Base-by-base conservation (phyloP, 1,139 yeast species). In the Geotrichum armillariae region DNA sequence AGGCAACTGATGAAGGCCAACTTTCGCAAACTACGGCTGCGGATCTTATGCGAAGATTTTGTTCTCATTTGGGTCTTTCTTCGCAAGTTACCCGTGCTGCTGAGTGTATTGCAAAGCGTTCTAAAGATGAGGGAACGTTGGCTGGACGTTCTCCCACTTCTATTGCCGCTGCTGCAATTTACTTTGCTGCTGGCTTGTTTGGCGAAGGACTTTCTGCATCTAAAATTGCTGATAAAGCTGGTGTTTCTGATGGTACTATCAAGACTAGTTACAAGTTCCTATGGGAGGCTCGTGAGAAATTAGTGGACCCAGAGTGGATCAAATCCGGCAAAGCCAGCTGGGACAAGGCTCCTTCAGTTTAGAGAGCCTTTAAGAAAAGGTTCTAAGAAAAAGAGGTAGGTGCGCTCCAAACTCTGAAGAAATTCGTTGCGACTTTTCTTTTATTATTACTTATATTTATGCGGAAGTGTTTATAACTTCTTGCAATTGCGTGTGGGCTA, bases 61-160 rank as follows among this genome's bases (percentile, higher is more conserved):
- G 99, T 71, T 90, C 98, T 17, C 95, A 91, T 64, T 76, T 93
- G 74, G 98, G 97, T 54, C 76, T 93, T 53, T 77, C 83, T 36
- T 82, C 90, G 52, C 91, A 83, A 67, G 84, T 91, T 44, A 86
- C 97, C 27, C 87, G 90, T 58, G 95, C 96, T 3, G 96, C 99
- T 2, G 98, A 93, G 67, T 80, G 85, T 62, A 89, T 93, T 60
- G 97, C 96, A 2, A 81, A 90, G 66, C 78, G 83, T 56, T 89
- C 95, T 62, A 88, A 89, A 63, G 96, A 87, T 53, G 85, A 85
- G 54, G 97, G 97, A 49, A 95, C 94, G 25, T 76, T 93, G 64
- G 98, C 96, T 7, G 99, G 99, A 61, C 80, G 97, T 60, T 89
- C 97, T 1, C 99, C 99, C 29, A 91, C 93, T 46, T 93, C 99